Evolutionary conservation across 805 yeast genomes (phyloP).

Genomic region (Starmerella floricola): DNA sequence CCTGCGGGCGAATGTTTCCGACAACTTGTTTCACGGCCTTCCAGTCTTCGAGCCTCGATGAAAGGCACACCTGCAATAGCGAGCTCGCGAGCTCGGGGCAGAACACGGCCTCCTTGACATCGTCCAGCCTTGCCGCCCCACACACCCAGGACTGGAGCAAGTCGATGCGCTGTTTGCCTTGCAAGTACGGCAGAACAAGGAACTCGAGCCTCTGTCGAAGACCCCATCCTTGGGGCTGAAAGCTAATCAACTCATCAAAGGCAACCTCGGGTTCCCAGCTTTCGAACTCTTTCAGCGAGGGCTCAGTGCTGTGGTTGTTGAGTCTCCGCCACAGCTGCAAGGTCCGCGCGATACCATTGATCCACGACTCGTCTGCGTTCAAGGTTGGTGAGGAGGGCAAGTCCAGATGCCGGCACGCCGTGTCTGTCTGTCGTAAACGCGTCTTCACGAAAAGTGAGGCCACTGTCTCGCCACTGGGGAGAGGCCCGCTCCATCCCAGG

Average conservation of each 20-base stretch:
- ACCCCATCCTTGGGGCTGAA: constrained; percentile 15
- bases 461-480: constrained; percentile 2
- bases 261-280: constrained; percentile 3
- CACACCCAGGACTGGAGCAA: constrained; percentile 17
- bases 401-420: constrained; percentile 16
- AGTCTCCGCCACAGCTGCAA: constrained; percentile 20
- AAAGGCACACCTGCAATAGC: constrained; percentile 20
- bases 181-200: constrained; percentile 25
- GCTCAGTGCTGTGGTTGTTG: neutral
- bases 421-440: constrained; percentile 25
- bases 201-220: constrained; percentile 20
- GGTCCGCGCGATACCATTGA: constrained; percentile 25
- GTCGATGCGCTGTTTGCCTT: constrained; percentile 17
- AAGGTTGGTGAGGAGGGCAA: constrained; percentile 18
- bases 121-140: constrained; percentile 12
- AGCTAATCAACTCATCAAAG: constrained; percentile 18
- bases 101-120: constrained; percentile 13
- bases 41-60: constrained; percentile 3
- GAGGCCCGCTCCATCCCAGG: constrained; percentile 20
- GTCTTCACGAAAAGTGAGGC: constrained; percentile 23
- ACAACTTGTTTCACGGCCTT: constrained; percentile 7
- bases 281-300: constrained; percentile 20
- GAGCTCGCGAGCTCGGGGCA: constrained; percentile 12
- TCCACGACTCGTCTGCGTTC: constrained; percentile 22
- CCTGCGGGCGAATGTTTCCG: neutral